Evolutionary conservation across 345 rosid genomes (phyloP), one percentile per base, ranked within the genome.

Genomic region (Hibiscus trionum): DNA sequence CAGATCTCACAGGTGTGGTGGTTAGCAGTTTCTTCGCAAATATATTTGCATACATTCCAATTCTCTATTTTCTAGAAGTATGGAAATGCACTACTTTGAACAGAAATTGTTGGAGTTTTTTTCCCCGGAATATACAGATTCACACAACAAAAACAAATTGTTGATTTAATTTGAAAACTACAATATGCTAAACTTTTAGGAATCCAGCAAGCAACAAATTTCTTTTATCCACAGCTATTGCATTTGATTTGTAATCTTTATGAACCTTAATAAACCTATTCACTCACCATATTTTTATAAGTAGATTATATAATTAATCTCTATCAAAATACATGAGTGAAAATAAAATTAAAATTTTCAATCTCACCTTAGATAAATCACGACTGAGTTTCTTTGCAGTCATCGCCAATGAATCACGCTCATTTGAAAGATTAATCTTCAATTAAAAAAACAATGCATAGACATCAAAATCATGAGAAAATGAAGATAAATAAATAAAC

Each of bases 381-480:
- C 93, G 96, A 77, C 86, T 80, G 42, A 91, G 97, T 78, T 90
- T 90, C 88, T 88, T 94, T 35, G 83, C 89, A 12, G 90, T 88
- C 79, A 82, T 39, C 6, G 87, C 86, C 79, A 94, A 73, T 24
- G 93, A 85, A 81, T 94, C 97, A 10, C 92, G 85, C 49, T 91
- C 96, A 82, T 86, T 84, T 3, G 84, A 75, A 63, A 94, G 90
- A 76, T 88, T 86, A 78, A 79, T 80, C 98, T 94, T 70, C 84
- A 78, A 59, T 35, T 10, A 47, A 73, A 14, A 65, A 66, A 65
- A 14, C 42, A 74, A 73, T 14, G 71, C 7, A 78, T n/a, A 26
- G 70, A 8, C 55, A 60, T 66, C 56, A 27, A 67, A 67, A 67
- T 66, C 71, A 64, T 44, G 35, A 27, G 63, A 7, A 17, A n/a